Base-by-base conservation (phyloP, 352 stramenopile genomes). In the Phytophthora pinifolia region DNA sequence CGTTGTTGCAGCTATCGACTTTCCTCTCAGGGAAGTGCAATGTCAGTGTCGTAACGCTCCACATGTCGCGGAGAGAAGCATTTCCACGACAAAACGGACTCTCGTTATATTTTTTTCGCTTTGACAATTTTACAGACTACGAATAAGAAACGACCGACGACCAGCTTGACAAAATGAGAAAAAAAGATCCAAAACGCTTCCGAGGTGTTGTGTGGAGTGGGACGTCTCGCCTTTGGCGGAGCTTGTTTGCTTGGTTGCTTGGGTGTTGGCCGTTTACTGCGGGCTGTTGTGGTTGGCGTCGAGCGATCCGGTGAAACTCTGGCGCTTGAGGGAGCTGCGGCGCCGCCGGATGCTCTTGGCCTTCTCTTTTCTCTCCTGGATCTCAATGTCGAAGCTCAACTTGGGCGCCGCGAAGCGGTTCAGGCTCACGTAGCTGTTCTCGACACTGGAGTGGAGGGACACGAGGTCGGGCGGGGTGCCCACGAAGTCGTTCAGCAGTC, bases 381-480 rank as follows among this genome's bases (percentile, higher is more conserved):
- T 73, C 53, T 91, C 81, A 46, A 91, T 78, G 33, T 72, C 74
- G 13, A 89, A 79, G 29, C 70, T 70, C 53, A 91, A 34, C 43
- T 83, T 84, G 18, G 81, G 78, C 6, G 76, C 81, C 0, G 81
- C 78, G 45, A 89, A 91, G n/a, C 81, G 74, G 32, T 88, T 88
- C 13, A 91, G 51, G 43, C 81, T 89, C 62, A 91, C 81, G 65
- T 91, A 91, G 54, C 68, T 84, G 66, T 73, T 84, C 50, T 78
- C 74, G 9, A 83, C 59, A n/a, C 74, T 86, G 9, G 70, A 83
- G 50, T 84, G 51, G 27, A 74, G 31, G 13, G 76, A 76, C 25
- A 86, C 61, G 9, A 77, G 58, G 27, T 91, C 80, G 1, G 80
- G 80, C 1, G 80, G 80, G 1, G 78, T 74, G 0, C 80, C 80